Percentiles rank a stretch among this genome's conserved stretches.
phyloP scores from a whole-genome alignment of 768 basidiomycete species.

The Russula brevipes region DNA sequence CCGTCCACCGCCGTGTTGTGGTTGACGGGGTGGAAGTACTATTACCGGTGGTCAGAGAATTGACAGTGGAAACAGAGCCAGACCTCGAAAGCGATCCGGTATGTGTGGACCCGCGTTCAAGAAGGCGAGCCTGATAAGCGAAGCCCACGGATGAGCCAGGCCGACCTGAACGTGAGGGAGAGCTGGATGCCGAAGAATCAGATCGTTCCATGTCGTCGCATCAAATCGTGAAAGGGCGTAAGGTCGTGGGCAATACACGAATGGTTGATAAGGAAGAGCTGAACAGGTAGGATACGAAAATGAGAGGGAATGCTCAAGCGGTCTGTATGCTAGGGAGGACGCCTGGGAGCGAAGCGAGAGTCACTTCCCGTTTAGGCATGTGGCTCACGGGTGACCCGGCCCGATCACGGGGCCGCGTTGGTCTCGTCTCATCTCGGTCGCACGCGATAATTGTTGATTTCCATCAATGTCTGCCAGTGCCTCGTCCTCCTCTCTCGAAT shows the following conservation, averaged over 20 bases:
- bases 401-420: constrained; percentile 18
- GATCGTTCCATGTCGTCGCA: constrained; percentile 42
- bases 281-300: background rate
- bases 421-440: too few relatives aligned
- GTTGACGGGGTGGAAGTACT: constrained; percentile 33
- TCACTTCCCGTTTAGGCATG: constrained; percentile 10
- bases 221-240: constrained; percentile 27
- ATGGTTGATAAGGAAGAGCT: background rate
- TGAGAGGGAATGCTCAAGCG: background rate
- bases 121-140: constrained; percentile 76
- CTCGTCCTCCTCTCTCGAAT: constrained; percentile 41
- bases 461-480: constrained; percentile 18
- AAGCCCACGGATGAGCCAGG: constrained; percentile 40
- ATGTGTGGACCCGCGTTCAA: constrained; percentile 64
- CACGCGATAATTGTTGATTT: too few relatives aligned
- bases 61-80: constrained; percentile 38
- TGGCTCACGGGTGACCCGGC: background rate
- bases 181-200: constrained; percentile 33
- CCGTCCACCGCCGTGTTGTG: constrained; percentile 55
- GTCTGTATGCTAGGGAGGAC: background rate
- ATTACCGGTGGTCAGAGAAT: constrained; percentile 36
- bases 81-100: constrained; percentile 36
- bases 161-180: constrained; percentile 34
- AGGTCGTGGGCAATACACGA: constrained; percentile 15
- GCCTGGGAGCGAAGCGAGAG: background rate